These are phyloP conservation scores for Nymphaea thermarum DNA, from an alignment of 164 flowering plant genomes.

Conservation along the genomic window DNA sequence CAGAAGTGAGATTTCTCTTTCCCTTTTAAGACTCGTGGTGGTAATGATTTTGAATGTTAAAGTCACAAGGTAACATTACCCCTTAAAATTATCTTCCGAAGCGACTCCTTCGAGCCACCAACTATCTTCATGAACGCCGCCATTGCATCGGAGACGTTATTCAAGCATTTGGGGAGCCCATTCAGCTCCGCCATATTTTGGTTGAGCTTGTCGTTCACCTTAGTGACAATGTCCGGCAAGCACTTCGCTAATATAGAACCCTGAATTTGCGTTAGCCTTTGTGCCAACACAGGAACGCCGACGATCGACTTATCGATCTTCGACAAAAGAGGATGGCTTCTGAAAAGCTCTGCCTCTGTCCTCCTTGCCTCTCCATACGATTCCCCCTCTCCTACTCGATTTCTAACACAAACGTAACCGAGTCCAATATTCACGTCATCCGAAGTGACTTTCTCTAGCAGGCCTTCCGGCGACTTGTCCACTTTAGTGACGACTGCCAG, in stretches of 20 bases:
- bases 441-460: conserved; percentile 13
- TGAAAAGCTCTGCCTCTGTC: conserved; percentile 20
- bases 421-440: conserved; percentile 37
- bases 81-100: conserved; percentile 8
- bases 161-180: conserved; percentile 13
- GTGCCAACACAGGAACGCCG: conserved; percentile 24
- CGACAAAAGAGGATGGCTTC: conserved; percentile 17
- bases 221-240: conserved; percentile 19
- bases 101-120: conserved; percentile 20
- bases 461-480: conserved; percentile 30
- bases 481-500: conserved; percentile 38
- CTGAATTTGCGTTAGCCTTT: conserved; percentile 22
- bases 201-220: conserved; percentile 12
- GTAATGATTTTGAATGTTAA: too few species aligned
- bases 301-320: conserved; percentile 14
- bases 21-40: too few species aligned
- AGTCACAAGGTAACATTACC: too few species aligned
- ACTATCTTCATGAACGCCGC: conserved; percentile 19
- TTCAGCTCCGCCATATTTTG: conserved; percentile 19
- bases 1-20: too few species aligned
- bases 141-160: conserved; percentile 19
- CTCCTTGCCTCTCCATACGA: conserved; percentile 24
- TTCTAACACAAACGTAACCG: conserved; percentile 34
- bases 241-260: conserved; percentile 15
- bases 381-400: conserved; percentile 29